Evolutionary conservation across 2,329 filamentous ascomycete species (phyloP), one percentile per base, ranked within the genome.

Genomic region (Colletotrichum navitas): DNA sequence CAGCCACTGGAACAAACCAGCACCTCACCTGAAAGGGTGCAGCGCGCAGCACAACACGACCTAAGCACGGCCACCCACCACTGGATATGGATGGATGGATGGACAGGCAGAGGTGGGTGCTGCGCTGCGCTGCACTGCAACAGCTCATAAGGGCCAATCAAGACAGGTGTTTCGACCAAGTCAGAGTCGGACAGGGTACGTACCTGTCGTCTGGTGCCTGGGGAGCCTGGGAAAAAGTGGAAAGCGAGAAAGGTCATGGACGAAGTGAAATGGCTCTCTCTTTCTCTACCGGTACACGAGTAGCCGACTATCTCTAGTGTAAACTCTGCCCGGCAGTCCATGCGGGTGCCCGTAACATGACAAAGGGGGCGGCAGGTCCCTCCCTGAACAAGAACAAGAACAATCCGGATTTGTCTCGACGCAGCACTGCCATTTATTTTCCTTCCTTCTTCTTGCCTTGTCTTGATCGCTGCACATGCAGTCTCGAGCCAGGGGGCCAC

Each of bases 221-320:
- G 68, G 65, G 68, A 68, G 60, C 68, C 68, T 32, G 59, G 52
- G 29, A 63, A 71, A 66, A 63, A 47, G 58, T 68, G 68, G 68
- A 67, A 43, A 68, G 49, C 49, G 51, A 52, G 29, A 49, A 52
- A 45, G 4, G 55, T 71, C 47, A 39, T 67, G 65, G 68, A 68
- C 45, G 45, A 65, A 59, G 59, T 63, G 39, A 52, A 11, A 14
- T 41, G 2, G 3, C 14, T 59, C 58, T 36, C 45, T 36, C 32
- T 29, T 39, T 41, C 41, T 62, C 55, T 51, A 54, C n/a, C 56
- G 29, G 24, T n/a, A 5, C n/a, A 45, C 14, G 12, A 16, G 18
- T 45, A 45, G 16, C 1, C 16, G 6, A 5, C 7, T 26, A 60
- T 55, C 59, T 71, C 68, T 52, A 59, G 68, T 59, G 34, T 61